phyloP scores from a whole-genome alignment of 306 rosid species.

The Sesbania bispinosa region DNA sequence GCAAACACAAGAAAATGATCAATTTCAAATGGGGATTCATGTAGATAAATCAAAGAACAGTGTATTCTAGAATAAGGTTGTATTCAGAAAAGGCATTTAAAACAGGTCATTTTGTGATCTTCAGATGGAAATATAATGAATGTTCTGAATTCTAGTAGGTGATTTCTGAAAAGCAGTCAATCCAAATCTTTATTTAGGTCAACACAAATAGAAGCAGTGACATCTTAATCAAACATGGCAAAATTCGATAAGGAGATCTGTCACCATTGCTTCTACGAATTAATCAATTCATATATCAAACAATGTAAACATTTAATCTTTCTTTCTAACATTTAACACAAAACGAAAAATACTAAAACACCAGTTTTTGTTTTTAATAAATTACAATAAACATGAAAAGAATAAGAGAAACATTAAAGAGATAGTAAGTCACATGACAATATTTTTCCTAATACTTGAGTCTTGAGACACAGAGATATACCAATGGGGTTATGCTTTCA shows the following conservation, averaged over 20 bases:
- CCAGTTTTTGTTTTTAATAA: neutral
- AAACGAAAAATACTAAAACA: neutral
- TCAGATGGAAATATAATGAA: neutral
- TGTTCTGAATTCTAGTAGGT: neutral
- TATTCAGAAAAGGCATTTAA: neutral
- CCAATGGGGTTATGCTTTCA: slow-evolving; percentile 41
- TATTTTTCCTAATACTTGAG: neutral
- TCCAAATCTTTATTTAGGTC: neutral
- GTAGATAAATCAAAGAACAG: neutral
- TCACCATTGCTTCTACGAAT: neutral
- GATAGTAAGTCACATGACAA: neutral
- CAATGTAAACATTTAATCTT: neutral
- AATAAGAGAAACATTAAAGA: neutral
- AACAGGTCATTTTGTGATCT: neutral
- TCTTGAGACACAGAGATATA: slow-evolving; percentile 19
- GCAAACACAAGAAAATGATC: neutral
- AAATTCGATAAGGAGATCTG: neutral
- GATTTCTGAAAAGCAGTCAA: neutral
- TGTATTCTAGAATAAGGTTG: neutral
- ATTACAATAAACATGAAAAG: neutral
- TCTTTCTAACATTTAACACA: neutral
- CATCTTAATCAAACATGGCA: neutral
- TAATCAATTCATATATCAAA: slow-evolving; percentile 3
- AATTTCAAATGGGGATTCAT: neutral
- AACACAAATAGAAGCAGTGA: neutral